Conservation (phyloP, 805 yeast genomes). For the Zygosaccharomyces bisporus region DNA sequence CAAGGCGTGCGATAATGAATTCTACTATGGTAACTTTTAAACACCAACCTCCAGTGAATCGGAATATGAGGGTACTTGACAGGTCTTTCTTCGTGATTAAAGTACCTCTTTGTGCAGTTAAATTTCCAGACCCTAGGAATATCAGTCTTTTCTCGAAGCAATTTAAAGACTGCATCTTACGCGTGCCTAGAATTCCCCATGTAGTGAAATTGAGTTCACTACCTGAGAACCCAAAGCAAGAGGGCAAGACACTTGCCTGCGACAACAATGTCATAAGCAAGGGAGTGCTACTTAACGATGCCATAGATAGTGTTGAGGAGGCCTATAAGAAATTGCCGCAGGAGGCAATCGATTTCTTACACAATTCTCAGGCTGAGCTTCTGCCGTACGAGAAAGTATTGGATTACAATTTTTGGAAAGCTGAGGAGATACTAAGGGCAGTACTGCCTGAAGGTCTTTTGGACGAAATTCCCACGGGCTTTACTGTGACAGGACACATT, state of each 20-base stretch:
- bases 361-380: constrained; percentile 45
- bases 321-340: constrained; percentile 40
- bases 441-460: constrained; percentile 65
- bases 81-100: constrained; percentile 54
- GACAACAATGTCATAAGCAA: constrained; percentile 31
- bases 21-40: constrained; percentile 14
- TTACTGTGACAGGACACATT: constrained; percentile 89
- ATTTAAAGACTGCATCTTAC: constrained; percentile 57
- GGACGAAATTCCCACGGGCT: constrained; percentile 83
- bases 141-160: constrained; percentile 60
- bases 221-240: constrained; percentile 13
- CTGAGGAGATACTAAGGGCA: constrained; percentile 79
- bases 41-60: constrained; percentile 61
- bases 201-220: constrained; percentile 45
- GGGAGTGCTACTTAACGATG: constrained; percentile 57
- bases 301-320: constrained; percentile 40
- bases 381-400: constrained; percentile 53
- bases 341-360: constrained; percentile 44
- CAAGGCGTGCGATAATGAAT: constrained; percentile 6
- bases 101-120: constrained; percentile 63
- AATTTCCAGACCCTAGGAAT: constrained; percentile 61
- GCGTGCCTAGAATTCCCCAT: constrained; percentile 66
- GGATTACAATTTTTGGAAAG: constrained; percentile 78
- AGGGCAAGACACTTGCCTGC: constrained; percentile 23
- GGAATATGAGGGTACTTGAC: constrained; percentile 64